phyloP scores from a whole-genome alignment of 1,284 basidiomycete genomes.

The Austroboletus novae-zelandiae region DNA sequence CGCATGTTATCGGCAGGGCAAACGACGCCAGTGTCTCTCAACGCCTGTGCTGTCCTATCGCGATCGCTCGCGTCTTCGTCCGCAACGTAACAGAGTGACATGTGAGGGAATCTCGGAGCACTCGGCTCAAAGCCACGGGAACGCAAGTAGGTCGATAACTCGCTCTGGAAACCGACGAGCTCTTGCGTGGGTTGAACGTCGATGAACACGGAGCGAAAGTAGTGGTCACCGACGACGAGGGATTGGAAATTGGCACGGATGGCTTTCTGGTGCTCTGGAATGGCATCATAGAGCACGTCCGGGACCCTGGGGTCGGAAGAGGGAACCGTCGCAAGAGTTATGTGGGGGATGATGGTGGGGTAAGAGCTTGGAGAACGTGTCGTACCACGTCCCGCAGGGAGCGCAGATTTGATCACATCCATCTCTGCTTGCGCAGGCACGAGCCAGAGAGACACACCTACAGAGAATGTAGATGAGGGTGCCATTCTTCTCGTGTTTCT shows the following conservation, averaged over 20 bases:
- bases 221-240: constrained; percentile 55
- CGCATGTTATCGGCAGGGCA: constrained; percentile 22
- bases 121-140: constrained; percentile 34
- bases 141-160: constrained; percentile 42
- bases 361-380: constrained; percentile 39
- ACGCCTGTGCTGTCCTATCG: constrained; percentile 28
- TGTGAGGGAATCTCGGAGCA: constrained; percentile 61
- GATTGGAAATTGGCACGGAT: constrained; percentile 44
- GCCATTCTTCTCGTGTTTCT: not conserved
- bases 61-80: constrained; percentile 52
- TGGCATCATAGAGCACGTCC: constrained; percentile 38
- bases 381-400: constrained; percentile 36
- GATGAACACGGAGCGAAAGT: constrained; percentile 69
- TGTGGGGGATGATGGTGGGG: constrained; percentile 62
- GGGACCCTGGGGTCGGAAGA: constrained; percentile 9
- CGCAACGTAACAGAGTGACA: constrained; percentile 69
- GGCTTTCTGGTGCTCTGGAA: constrained; percentile 36
- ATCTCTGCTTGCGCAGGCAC: constrained; percentile 46
- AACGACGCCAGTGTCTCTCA: constrained; percentile 39
- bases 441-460: constrained; percentile 63
- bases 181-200: constrained; percentile 44
- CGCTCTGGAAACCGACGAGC: constrained; percentile 47
- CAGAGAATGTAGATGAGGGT: constrained; percentile 1
- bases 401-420: constrained; percentile 41
- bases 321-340: constrained; percentile 61